Percentiles rank a stretch among this genome's conserved stretches.
These are phyloP conservation scores for Marasmius sp. DNA, from an alignment of 1,284 basidiomycete species.

Conservation along the genomic window DNA sequence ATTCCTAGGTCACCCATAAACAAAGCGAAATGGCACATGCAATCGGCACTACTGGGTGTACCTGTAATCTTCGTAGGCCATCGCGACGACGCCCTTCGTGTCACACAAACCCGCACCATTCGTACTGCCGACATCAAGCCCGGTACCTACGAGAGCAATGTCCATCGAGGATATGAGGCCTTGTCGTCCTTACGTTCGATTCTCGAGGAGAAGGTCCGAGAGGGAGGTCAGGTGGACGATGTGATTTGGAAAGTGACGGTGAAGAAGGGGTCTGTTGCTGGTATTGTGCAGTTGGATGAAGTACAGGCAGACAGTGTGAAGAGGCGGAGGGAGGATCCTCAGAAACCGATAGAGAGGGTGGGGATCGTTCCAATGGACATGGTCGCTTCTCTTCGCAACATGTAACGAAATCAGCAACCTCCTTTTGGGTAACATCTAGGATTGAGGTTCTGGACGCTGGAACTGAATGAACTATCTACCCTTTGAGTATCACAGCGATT, in stretches of 20 bases:
- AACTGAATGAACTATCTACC: no score
- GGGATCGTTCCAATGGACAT: constrained; percentile 2
- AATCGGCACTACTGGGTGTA: constrained; percentile 5
- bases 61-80: constrained; percentile 5
- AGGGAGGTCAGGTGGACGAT: not conserved
- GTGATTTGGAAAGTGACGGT: constrained; percentile 2
- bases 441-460: no score
- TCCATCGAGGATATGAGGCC: not conserved
- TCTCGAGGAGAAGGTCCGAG: not conserved
- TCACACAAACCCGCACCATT: not conserved
- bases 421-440: no score
- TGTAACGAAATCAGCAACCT: no score
- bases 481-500: no score
- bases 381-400: not conserved
- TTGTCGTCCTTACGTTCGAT: not conserved
- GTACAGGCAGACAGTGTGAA: not conserved
- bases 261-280: not conserved
- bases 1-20: not conserved
- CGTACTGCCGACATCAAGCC: not conserved
- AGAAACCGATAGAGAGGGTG: not conserved
- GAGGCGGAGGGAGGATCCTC: constrained; percentile 2
- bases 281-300: not conserved
- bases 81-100: not conserved
- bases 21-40: constrained; percentile 5
- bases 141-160: not conserved